These are phyloP conservation scores for Schizophyllum amplum DNA, from an alignment of 1,284 basidiomycete genomes.

Conservation along the genomic window DNA sequence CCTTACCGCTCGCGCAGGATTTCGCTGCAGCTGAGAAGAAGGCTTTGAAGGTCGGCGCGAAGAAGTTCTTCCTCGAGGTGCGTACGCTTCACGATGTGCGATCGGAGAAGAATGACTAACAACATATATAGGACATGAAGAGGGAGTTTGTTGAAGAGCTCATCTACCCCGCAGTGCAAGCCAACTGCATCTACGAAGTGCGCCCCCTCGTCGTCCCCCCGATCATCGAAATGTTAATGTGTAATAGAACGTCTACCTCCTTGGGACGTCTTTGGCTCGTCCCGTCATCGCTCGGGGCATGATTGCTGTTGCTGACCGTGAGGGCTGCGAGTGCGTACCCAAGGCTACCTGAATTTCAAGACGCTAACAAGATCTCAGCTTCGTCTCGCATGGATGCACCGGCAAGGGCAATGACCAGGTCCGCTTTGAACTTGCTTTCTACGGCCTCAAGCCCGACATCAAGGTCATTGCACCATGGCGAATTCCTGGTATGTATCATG, in stretches of 20 bases:
- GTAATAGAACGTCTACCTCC: slow-evolving; percentile 93
- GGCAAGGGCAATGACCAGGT: slow-evolving; percentile 99
- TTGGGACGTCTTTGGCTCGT: slow-evolving; percentile 95
- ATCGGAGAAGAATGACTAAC: neutral
- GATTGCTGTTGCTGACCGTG: slow-evolving; percentile 88
- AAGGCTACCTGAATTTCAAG: neutral
- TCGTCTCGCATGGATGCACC: slow-evolving; percentile 97
- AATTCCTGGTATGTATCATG: slow-evolving; percentile 60
- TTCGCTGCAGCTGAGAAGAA: slow-evolving; percentile 92
- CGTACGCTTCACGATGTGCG: slow-evolving; percentile 8
- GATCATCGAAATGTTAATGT: too few species aligned
- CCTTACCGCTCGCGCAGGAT: slow-evolving; percentile 46
- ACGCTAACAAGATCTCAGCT: slow-evolving; percentile 40
- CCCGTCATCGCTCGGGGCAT: slow-evolving; percentile 99
- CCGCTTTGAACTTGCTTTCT: slow-evolving; percentile 98
- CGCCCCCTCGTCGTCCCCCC: slow-evolving; percentile 2
- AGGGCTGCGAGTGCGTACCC: slow-evolving; percentile 83
- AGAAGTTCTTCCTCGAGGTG: slow-evolving; percentile 91
- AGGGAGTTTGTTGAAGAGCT: slow-evolving; percentile 95
- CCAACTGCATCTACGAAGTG: slow-evolving; percentile 98
- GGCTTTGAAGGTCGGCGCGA: slow-evolving; percentile 88
- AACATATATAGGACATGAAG: slow-evolving; percentile 69
- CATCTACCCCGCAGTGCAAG: slow-evolving; percentile 97
- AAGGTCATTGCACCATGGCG: slow-evolving; percentile 99
- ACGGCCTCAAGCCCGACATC: slow-evolving; percentile 97